Evolutionary conservation across 2,329 filamentous ascomycete species (phyloP), one percentile per base, ranked within the genome.

Genomic region (Phialophora chinensis): DNA sequence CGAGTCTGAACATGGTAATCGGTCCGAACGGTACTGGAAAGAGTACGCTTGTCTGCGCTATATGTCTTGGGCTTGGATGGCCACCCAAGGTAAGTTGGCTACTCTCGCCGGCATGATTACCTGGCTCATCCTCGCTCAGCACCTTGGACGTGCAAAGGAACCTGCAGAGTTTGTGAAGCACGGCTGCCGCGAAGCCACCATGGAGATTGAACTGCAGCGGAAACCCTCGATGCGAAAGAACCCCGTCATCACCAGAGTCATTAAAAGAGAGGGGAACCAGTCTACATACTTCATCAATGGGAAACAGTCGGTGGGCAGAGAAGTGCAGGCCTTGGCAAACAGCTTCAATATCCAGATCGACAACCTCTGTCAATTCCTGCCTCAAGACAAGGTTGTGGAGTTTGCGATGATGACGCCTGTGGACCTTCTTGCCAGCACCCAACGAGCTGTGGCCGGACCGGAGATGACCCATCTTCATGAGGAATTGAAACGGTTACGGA

Each of bases 1-100:
- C 95, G 0, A 94, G 91, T 76, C 79, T 99, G 74, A 99, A 99
- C 77, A 98, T 99, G 94, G 90, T 99, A 61, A 97, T 99, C 72
- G 95, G 95, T 0, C 95, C 95, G n/a, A 99, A 99, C 74, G 95
- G 95, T 38, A 98, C 95, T 0, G 95, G 95, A 63, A 99, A 99
- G 80, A 98, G 94, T 79, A 97, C 95, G 0, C 84, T 99, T 29
- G 94, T 99, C 52, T 99, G 95, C 79, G 95, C 95, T 53, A 96
- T 99, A 72, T 98, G 95, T 75, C 81, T 99, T 14, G 95, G 95
- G 2, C 82, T 99, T 29, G 95, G 95, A 56, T 97, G 90, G 83
- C 86, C 88, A 35, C 88, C 93, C 27, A 87, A 79, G 75, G 84
- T 84, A 80, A 74, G 78, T 59, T 50, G 57, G 8, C 27, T 20